phyloP scores from a whole-genome alignment of 345 rosid species.

The Excoecaria cochinchinensis region DNA sequence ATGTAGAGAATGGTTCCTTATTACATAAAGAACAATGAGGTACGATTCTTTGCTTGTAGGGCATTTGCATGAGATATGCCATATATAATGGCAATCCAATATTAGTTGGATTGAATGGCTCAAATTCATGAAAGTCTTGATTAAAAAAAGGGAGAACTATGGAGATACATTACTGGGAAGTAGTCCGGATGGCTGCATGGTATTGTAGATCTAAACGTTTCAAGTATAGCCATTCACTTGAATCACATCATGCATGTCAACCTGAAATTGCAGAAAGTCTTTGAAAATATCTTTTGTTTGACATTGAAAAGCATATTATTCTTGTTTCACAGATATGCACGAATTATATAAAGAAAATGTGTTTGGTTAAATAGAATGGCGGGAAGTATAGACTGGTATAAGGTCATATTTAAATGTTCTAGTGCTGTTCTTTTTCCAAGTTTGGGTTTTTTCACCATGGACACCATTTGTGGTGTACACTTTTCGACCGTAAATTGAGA shows the following conservation, averaged over 20 bases:
- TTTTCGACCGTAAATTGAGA: too few relatives aligned
- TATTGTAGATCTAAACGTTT: not conserved
- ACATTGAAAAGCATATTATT: not conserved
- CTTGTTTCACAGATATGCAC: not conserved
- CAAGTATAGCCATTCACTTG: not conserved
- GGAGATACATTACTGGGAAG: too few relatives aligned
- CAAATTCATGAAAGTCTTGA: not conserved
- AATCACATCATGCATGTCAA: not conserved
- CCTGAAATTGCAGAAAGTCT: not conserved
- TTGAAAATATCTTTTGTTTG: not conserved
- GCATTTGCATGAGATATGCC: constrained; percentile 4
- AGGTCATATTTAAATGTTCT: too few relatives aligned
- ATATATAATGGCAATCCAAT: too few relatives aligned
- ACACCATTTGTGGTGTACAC: too few relatives aligned
- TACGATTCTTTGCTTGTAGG: not conserved
- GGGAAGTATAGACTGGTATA: not conserved
- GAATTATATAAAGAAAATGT: not conserved
- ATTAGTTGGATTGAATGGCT: not conserved
- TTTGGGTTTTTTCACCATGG: too few relatives aligned
- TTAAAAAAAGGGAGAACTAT: not conserved
- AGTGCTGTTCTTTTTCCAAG: too few relatives aligned
- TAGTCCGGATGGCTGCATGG: not conserved
- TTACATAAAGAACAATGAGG: constrained; percentile 29
- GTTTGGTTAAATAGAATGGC: not conserved
- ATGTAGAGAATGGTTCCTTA: constrained; percentile 50